Evolutionary conservation across 1,284 basidiomycete genomes (phyloP), one percentile per base, ranked within the genome.

Genomic region (Malassezia yamatoensis): DNA sequence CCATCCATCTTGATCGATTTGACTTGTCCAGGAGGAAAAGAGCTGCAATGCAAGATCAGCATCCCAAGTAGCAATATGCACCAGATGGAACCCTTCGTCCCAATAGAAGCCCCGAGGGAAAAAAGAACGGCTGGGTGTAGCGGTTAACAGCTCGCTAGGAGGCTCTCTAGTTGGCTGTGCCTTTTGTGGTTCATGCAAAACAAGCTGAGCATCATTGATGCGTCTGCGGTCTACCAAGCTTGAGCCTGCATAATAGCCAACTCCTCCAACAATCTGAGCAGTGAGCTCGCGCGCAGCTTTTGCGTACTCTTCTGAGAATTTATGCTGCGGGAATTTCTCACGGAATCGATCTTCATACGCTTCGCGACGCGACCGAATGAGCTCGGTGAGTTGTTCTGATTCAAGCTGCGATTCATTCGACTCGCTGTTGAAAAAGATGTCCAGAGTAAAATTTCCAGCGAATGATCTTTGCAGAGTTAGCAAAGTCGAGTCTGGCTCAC

Each of bases 71-170:
- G 88, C 88, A 43, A 96, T 87, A 65, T 90, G 85, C 39, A 89
- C 77, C 33, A 94, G 77, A 75, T 96, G 91, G 79, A 96, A 96
- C 1, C 90, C 90, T 77, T 96, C 90, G 71, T 96, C 90, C 88
- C 90, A 96, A 76, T 96, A 96, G 75, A 96, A 96, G 20, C 90
- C 90, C 73, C 90, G 81, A 1, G 90, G 90, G 79, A 96, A 96
- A 79, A 94, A 91, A 64, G 87, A 90, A 46, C 91, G 81, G 72
- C 88, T 90, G 1, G 90, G 90, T 0, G 90, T 96, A 0, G 88
- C 90, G 6, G 90, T 91, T 60, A 93, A 78, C n/a, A 96, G 77
- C 29, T 83, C 81, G 6, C 54, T 46, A 1, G 66, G 59, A 12
- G 37, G 53, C 6, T 85, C 87, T 21, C 59, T 53, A 46, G 63